phyloP scores from a whole-genome alignment of 2,329 filamentous ascomycete species.

The Aspergillus tanneri region DNA sequence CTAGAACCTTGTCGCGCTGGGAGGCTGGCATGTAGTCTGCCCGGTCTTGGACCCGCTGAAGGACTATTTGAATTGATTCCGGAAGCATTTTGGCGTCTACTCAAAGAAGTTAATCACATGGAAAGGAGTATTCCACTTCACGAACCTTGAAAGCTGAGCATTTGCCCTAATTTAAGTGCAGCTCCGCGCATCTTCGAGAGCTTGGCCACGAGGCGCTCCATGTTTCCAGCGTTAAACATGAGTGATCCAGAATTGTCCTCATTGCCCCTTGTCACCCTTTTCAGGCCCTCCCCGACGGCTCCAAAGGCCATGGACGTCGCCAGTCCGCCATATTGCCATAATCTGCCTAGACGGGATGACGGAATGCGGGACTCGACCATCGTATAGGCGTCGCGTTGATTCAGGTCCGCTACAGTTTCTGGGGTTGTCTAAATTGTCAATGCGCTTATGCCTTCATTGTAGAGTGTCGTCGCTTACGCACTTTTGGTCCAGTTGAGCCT shows the following conservation, averaged over 20 bases:
- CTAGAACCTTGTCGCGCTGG: conserved; percentile 82
- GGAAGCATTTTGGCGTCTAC: conserved; percentile 89
- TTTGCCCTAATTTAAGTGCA: conserved; percentile 94
- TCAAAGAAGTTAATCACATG: conserved; percentile 24
- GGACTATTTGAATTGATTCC: conserved; percentile 77
- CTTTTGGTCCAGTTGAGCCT: conserved; percentile 5
- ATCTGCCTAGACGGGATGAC: conserved; percentile 76
- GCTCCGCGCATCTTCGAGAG: conserved; percentile 95
- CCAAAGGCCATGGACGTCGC: conserved; percentile 95
- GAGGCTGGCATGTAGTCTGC: conserved; percentile 97
- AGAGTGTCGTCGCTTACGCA: conserved; percentile 9
- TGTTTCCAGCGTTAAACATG: conserved; percentile 83
- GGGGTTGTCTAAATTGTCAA: conserved; percentile 17
- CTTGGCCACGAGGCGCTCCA: conserved; percentile 89
- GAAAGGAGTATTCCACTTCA: neutral
- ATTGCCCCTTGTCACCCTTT: conserved; percentile 70
- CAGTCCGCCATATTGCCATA: conserved; percentile 94
- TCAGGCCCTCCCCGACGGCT: conserved; percentile 80
- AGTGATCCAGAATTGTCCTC: conserved; percentile 65
- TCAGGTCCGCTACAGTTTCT: conserved; percentile 21
- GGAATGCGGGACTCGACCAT: conserved; percentile 89
- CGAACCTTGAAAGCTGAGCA: conserved; percentile 85
- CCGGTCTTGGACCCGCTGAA: conserved; percentile 92
- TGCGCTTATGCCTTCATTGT: neutral
- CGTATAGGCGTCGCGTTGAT: conserved; percentile 55